Evolutionary conservation across 805 yeast genomes (phyloP).

Genomic region (Lipomyces japonicus): DNA sequence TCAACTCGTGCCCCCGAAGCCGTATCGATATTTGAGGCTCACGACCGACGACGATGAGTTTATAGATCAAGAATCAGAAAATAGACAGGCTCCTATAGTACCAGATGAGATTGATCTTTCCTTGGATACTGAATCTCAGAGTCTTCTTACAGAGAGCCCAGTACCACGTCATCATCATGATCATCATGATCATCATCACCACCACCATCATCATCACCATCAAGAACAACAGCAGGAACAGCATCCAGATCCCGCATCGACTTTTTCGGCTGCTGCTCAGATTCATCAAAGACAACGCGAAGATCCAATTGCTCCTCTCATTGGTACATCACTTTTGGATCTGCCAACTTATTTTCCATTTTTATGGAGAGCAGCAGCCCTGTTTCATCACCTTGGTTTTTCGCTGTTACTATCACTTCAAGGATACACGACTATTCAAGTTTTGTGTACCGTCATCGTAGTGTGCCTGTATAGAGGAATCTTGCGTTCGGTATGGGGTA

Average conservation of each 20-base stretch:
- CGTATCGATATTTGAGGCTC: slow-evolving; percentile 18
- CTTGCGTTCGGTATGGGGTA: slow-evolving; percentile 24
- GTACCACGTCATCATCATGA: slow-evolving; percentile 9
- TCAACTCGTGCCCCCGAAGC: slow-evolving; percentile 23
- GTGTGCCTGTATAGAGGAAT: slow-evolving; percentile 22
- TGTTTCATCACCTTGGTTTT: slow-evolving; percentile 24
- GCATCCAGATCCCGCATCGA: slow-evolving; percentile 15
- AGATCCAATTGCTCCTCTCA: slow-evolving; percentile 25
- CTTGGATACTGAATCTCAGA: slow-evolving; percentile 11
- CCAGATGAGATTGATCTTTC: slow-evolving; percentile 19
- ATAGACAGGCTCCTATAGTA: slow-evolving; percentile 6
- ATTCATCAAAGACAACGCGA: slow-evolving; percentile 21
- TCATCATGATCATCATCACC: slow-evolving; percentile 19
- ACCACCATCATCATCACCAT: slow-evolving; percentile 14
- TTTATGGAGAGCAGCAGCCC: slow-evolving; percentile 23
- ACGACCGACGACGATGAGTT: slow-evolving; percentile 6
- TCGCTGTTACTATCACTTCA: slow-evolving; percentile 20
- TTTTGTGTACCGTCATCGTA: slow-evolving; percentile 6
- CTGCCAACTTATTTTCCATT: slow-evolving; percentile 26
- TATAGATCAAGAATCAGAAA: slow-evolving; percentile 2
- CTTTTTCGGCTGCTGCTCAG: slow-evolving; percentile 24
- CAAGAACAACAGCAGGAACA: neutral
- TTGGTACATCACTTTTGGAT: slow-evolving; percentile 24
- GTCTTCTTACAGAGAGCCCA: neutral
- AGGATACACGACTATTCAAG: slow-evolving; percentile 1